Evolutionary conservation across 1,284 basidiomycete species (phyloP).

Genomic region (Acaromyces ingoldii): DNA sequence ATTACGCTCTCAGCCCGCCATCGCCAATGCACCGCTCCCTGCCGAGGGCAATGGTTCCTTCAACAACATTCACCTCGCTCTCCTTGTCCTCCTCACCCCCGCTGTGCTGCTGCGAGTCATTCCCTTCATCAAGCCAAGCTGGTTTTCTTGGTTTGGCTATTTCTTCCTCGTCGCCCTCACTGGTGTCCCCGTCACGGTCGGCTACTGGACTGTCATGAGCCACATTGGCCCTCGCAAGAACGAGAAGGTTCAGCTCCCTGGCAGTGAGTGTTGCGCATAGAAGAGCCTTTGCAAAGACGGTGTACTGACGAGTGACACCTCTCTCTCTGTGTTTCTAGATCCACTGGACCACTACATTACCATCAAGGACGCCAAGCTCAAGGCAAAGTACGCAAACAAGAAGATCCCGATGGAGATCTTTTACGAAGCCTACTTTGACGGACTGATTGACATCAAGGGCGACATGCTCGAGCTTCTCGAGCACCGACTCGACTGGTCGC

Average conservation of each 20-base stretch:
- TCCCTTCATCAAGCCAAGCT: slow-evolving; percentile 46
- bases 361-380: slow-evolving; percentile 77
- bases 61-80: slow-evolving; percentile 64
- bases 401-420: slow-evolving; percentile 98
- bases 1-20: slow-evolving; percentile 20
- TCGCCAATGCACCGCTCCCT: slow-evolving; percentile 47
- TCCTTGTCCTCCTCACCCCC: slow-evolving; percentile 53
- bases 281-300: not conserved
- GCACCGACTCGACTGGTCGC: slow-evolving; percentile 90
- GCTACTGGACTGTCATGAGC: slow-evolving; percentile 86
- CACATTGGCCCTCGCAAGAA: slow-evolving; percentile 76
- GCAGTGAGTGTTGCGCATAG: slow-evolving; percentile 38
- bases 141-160: slow-evolving; percentile 48
- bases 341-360: slow-evolving; percentile 80
- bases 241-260: slow-evolving; percentile 79
- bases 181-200: slow-evolving; percentile 72
- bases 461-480: slow-evolving; percentile 91
- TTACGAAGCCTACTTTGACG: slow-evolving; percentile 96
- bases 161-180: slow-evolving; percentile 63
- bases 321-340: not conserved
- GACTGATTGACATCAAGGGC: slow-evolving; percentile 91
- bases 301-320: not conserved
- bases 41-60: slow-evolving; percentile 52
- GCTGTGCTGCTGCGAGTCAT: slow-evolving; percentile 45
- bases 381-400: slow-evolving; percentile 67